Evolutionary conservation across 2,329 filamentous ascomycete species (phyloP).

Genomic region (Harringtonia lauricola): DNA sequence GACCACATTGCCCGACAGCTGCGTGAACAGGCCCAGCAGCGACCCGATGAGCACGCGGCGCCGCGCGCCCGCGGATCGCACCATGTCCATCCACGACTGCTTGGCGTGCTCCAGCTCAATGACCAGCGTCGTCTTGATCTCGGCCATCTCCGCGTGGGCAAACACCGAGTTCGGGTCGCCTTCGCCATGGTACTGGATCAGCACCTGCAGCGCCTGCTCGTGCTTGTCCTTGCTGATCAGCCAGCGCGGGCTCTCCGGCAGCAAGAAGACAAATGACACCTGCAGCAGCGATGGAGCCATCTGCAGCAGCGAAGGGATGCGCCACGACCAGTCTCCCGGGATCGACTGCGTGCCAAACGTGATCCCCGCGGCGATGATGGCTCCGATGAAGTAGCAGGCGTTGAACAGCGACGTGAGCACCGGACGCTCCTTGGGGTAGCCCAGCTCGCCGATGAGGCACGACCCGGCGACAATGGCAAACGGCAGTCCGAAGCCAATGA

Average conservation of each 20-base stretch:
- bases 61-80: conserved; percentile 37
- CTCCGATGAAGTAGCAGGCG: conserved; percentile 39
- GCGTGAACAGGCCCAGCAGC: conserved; percentile 41
- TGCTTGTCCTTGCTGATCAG: conserved; percentile 16
- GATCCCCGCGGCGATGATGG: conserved; percentile 36
- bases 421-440: conserved; percentile 48
- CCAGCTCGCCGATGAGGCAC: conserved; percentile 47
- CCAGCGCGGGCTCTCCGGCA: conserved; percentile 17
- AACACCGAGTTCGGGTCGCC: conserved; percentile 38
- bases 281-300: conserved; percentile 23
- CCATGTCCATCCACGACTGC: conserved; percentile 39
- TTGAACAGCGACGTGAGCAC: conserved; percentile 49
- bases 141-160: conserved; percentile 47
- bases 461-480: conserved; percentile 48
- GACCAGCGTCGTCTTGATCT: conserved; percentile 47
- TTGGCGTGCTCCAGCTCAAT: conserved; percentile 39
- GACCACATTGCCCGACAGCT: conserved; percentile 40
- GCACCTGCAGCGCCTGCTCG: conserved; percentile 15
- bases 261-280: conserved; percentile 25
- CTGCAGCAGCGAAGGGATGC: conserved; percentile 30
- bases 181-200: conserved; percentile 30
- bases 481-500: conserved; percentile 51
- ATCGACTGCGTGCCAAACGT: conserved; percentile 33
- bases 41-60: conserved; percentile 36
- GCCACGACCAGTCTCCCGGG: conserved; percentile 25